Evolutionary conservation across 768 basidiomycete species (phyloP), one percentile per base, ranked within the genome.

Genomic region (Antrodiella citrinella): DNA sequence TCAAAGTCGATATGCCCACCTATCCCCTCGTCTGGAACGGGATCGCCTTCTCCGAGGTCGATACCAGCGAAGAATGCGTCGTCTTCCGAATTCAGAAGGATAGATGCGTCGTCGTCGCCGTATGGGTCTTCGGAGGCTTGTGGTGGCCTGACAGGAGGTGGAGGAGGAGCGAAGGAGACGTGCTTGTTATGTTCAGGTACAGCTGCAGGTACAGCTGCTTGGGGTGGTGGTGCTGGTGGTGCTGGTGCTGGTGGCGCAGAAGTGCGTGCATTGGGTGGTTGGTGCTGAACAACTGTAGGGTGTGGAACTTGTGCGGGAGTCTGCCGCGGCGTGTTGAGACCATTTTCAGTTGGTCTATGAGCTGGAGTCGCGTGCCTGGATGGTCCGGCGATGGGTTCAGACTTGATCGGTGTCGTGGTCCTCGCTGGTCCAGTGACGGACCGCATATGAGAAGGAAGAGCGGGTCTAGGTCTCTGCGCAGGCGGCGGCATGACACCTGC

Each of bases 1-100:
- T 72, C 71, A 43, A 63, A 71, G 51, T 73, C 64, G 26, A 73
- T 73, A 5, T 65, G 70, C n/a, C 63, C 57, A 12, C 65, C 61
- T 23, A 69, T 41, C 9, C 57, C 58, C 18, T 57, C 58, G 30
- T 62, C 64, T 2, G 66, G 69, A 44, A 75, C 74, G 22, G 69
- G 72, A 30, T 62, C 63, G 2, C 66, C 69, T 44, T 75, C 74
- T 20, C 69, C 72, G 20, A 69, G 67, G 51, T 78, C 70, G 30
- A 81, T 69, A 9, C 71, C 64, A 18, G 84, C 82, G 26, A 82
- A 67, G 57, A 86, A 75, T 1, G 73, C 80, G 48, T 81, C 84
- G 48, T 87, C 86, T 38, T 89, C 82, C 1, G 82, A 83, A 50
- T 70, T 68, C 54, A 80, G 75, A 10, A 70, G 69, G 54, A 75